Conservation (phyloP, 257 asterid genomes). For the Lycium barbarum region DNA sequence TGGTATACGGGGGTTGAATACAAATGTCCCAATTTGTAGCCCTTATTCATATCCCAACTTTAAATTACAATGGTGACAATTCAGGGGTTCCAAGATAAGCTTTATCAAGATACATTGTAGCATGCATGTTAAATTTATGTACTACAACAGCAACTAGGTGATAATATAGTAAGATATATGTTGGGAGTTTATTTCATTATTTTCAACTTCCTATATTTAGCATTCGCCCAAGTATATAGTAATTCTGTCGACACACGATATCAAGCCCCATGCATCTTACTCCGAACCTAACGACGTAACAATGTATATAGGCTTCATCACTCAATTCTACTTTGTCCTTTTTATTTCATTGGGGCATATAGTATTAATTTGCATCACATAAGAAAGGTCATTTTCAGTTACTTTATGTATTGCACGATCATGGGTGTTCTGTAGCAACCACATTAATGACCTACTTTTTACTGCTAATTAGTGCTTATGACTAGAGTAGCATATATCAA, state of each 20-base stretch:
- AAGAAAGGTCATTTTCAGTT: not conserved
- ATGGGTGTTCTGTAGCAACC: not conserved
- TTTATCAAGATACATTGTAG: slow-evolving; percentile 25
- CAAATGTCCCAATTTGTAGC: not conserved
- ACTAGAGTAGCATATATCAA: not conserved
- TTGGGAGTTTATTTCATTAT: not conserved
- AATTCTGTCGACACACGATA: not conserved
- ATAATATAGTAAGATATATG: not conserved
- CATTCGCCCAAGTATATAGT: not conserved
- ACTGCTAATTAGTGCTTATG: slow-evolving; percentile 15
- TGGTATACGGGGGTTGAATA: not conserved
- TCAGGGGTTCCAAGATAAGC: not conserved
- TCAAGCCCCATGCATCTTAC: slow-evolving; percentile 12
- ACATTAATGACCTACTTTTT: slow-evolving; percentile 2
- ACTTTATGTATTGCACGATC: not conserved
- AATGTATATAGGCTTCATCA: slow-evolving; percentile 25
- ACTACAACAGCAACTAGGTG: too few species aligned
- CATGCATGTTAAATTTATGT: not conserved
- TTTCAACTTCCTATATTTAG: not conserved
- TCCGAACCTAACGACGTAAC: slow-evolving; percentile 20
- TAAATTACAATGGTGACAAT: not conserved
- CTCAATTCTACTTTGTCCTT: not conserved
- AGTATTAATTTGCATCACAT: not conserved
- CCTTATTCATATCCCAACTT: not conserved
- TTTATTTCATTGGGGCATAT: not conserved